Evolutionary conservation across 2,329 filamentous ascomycete genomes (phyloP), one percentile per base, ranked within the genome.

Genomic region (Trematosphaeria pertusa): DNA sequence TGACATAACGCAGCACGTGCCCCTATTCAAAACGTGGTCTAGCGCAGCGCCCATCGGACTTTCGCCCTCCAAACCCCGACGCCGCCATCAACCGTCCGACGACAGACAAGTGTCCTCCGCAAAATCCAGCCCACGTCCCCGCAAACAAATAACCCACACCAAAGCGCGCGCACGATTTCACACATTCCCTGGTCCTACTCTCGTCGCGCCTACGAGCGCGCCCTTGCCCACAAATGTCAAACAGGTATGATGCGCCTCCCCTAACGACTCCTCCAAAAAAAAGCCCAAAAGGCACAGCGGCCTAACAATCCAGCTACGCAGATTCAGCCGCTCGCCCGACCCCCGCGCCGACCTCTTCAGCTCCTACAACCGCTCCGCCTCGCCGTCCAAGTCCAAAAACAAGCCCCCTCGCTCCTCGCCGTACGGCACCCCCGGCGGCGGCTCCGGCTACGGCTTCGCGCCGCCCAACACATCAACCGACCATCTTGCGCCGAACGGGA

Each of bases 271-370:
- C 8, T 12, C 24, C 14, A 39, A 14, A 8, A 28, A 26, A 22
- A 8, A 26, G 15, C n/a, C 10, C 22, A 26, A 39, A 19, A 38
- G 36, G 5, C 8, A 30, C 12, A 32, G 34, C 34, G 5, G 21
- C 26, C 34, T 19, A 36, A 39, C 17, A 37, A 41, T 33, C 21
- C 11, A 9, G 7, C 24, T 11, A 19, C 31, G 20, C 33, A 63
- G 65, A 51, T 69, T 67, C 57, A 53, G 56, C 37, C 59, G 66
- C 45, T 45, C 48, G 32, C 54, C 57, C 37, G 46, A 64, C 24
- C 52, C 59, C 20, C 64, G 62, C 53, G 57, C 71, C 55, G 65
- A 72, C 61, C 71, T 75, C 61, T 75, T 75, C 64, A 62, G 58
- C 55, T 56, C 58, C 45, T 74, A 74, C 61, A 68, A 73, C 54